Evolutionary conservation across 2,329 filamentous ascomycete genomes (phyloP).

Genomic region (Alternaria arborescens): DNA sequence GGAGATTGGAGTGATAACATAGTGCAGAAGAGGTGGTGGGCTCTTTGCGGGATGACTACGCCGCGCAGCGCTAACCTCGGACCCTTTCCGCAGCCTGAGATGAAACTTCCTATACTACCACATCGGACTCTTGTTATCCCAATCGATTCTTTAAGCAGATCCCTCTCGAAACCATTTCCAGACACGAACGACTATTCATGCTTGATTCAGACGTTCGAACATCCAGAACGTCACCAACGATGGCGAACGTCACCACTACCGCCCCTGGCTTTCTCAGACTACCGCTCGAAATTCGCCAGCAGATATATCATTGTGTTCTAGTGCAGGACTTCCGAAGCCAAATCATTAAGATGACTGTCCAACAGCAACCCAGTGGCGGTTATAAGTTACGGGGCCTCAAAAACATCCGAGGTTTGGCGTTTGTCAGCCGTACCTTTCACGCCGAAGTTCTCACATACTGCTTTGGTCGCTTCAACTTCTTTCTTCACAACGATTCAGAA

Average conservation of each 20-base stretch:
- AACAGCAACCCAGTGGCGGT: no score
- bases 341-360: not conserved
- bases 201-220: not conserved
- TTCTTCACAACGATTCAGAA: not conserved
- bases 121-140: not conserved
- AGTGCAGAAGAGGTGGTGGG: not conserved
- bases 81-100: not conserved
- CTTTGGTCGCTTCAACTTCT: not conserved
- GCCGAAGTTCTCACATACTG: slow-evolving; percentile 5
- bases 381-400: not conserved
- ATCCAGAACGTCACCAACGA: not conserved
- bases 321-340: not conserved
- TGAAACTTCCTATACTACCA: not conserved
- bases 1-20: not conserved
- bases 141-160: not conserved
- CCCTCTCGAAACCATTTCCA: no score
- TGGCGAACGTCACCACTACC: not conserved
- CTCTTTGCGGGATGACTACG: not conserved
- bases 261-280: not conserved
- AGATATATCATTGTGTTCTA: not conserved
- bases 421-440: not conserved
- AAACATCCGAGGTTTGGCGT: not conserved
- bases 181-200: no score
- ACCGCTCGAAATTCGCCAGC: slow-evolving; percentile 3
- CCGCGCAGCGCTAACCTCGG: not conserved